Evolutionary conservation across 2,329 filamentous ascomycete genomes (phyloP), one percentile per base, ranked within the genome.

Genomic region (Cryoendolithus antarcticus): DNA sequence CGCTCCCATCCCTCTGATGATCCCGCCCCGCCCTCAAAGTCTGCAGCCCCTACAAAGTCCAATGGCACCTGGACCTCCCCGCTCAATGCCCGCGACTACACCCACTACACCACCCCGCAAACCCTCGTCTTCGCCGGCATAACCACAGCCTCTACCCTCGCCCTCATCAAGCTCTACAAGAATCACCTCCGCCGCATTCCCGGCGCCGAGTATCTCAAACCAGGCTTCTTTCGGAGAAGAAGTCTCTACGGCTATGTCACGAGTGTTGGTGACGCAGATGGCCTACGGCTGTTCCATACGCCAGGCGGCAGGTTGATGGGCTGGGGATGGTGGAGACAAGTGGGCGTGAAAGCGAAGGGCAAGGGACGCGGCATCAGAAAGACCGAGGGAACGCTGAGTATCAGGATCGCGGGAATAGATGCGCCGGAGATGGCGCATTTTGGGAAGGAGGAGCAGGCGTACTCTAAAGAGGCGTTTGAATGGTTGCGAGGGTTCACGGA

Each of bases 351-450:
- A 21, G 40, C 47, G 4, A 32, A 46, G 9, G 43, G 36, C 24
- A 41, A 40, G 15, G 44, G 44, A 33, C 42, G 48, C 34, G 34
- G 52, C 19, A 51, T 51, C 13, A 45, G 43, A 12, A 38, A 51
- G 53, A 93, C 39, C 8, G 40, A 42, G 28, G 36, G 36, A 9
- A 42, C 58, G 82, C 84, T 98, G 49, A 77, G 88, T 37, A 74
- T 98, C 41, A 83, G 91, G 21, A 71, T 98, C 41, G 91, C 91
- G 10, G 91, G 91, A 36, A 67, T 98, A 39, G 91, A 98, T 61
- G 91, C 93, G 8, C 91, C 91, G 2, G 91, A 98, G 63, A 70
- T 83, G 40, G 80, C 88, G 6, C 91, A 98, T 61, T 98, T 95
- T 62, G 93, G 93, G 39, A 75, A 78, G 37, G 81, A 85, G 19